A percentile compares a stretch with the other conserved stretches of the same genome.
These are phyloP conservation scores for Kwoniella sp. DNA, from an alignment of 768 basidiomycete genomes.

Conservation along the genomic window DNA sequence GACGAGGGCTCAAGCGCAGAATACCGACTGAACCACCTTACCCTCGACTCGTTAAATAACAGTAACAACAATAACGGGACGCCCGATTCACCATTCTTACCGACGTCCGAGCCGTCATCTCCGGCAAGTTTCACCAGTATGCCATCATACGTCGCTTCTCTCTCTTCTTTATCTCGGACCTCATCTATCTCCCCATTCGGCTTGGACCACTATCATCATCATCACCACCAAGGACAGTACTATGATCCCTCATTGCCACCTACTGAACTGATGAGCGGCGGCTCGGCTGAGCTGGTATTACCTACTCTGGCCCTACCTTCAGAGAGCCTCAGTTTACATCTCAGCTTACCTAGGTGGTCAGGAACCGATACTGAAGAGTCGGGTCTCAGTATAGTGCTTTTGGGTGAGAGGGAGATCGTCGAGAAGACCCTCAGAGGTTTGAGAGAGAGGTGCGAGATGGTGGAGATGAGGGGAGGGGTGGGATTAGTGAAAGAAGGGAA, in stretches of 20 bases:
- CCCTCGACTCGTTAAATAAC: conserved; percentile 7
- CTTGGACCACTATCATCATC: background rate
- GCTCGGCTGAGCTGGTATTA: conserved; percentile 35
- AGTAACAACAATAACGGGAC: background rate
- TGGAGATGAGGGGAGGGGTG: conserved; percentile 25
- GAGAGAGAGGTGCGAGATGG: conserved; percentile 29
- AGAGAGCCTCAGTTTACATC: conserved; percentile 34
- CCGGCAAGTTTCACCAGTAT: conserved; percentile 37
- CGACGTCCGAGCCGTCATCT: conserved; percentile 31
- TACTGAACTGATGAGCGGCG: background rate
- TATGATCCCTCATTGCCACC: too few species aligned
- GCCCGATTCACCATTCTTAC: conserved; percentile 12
- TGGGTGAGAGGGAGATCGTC: conserved; percentile 17
- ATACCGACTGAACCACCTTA: background rate
- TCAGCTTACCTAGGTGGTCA: conserved; percentile 27
- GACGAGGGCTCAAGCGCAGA: background rate
- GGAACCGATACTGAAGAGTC: conserved; percentile 20
- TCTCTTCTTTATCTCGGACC: conserved; percentile 33
- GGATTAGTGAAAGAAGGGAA: conserved; percentile 32
- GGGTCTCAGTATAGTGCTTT: conserved; percentile 11
- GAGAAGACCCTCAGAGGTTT: conserved; percentile 23
- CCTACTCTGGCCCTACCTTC: conserved; percentile 41
- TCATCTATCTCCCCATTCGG: conserved; percentile 17
- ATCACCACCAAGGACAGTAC: background rate
- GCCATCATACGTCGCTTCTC: conserved; percentile 33